Base-by-base conservation (phyloP, 1,139 yeast genomes). In the Scheffersomyces lignicola region DNA sequence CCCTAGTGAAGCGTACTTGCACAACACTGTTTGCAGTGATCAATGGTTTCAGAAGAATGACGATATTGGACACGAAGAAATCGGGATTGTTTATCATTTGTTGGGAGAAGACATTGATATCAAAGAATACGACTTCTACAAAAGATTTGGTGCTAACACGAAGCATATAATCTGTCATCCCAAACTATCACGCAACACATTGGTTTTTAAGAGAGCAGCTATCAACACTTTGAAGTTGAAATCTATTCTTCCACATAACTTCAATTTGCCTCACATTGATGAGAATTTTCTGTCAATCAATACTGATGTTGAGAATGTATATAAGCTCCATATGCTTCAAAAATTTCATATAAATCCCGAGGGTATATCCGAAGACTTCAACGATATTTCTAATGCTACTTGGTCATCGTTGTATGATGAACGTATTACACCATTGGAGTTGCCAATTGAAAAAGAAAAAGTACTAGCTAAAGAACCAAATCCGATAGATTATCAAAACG, bases 151-250 rank as follows among this genome's bases (percentile, higher is more conserved):
- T 0, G 45, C 60, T 0, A 57, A 65, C 2, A 69, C 81, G 18
- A 58, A 69, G 33, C 95, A 88, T 57, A 70, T 81, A 32, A 69
- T 90, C 4, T 80, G 90, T 20, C 96, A 90, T 55, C 69, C 78
- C 1, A 57, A 62, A n/a, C 63, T 83, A 36, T 67, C 83, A 5
- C 76, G 84, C 22, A 76, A 89, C 50, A 68, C 78, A 1, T 58
- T 87, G 16, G 71, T 78, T 4, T 79, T 80, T 53, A 72, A 67
- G 25, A 70, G 80, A 1, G 69, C 85, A 4, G 78, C 83, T 0
- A 46, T 64, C 10, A 65, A 76, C 29, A 68, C 78, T 8, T 54
- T 82, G 37, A 80, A 77, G 43, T 66, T 89, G 54, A 77, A 80
- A 44, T 57, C 76, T 4, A 49, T 83, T 12, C 69, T 81, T 44